Percentiles rank a stretch among this genome's conserved stretches.
These are phyloP conservation scores for Stylonectria norvegica DNA, from an alignment of 2,329 filamentous ascomycete species.

Conservation along the genomic window DNA sequence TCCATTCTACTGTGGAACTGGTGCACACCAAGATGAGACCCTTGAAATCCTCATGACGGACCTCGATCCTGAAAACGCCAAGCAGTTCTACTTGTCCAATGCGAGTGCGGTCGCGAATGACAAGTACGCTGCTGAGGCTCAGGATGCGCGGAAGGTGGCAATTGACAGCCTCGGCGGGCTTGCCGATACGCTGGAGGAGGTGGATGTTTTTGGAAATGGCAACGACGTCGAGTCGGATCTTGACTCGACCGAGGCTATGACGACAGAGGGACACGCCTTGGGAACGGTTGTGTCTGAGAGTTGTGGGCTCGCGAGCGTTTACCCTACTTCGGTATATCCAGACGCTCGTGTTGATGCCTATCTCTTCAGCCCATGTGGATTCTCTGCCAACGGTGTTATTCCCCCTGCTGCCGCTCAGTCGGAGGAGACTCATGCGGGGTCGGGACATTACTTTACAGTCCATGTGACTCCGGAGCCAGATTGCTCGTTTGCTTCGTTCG, in stretches of 20 bases:
- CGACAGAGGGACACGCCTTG: constrained; percentile 89
- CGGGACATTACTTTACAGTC: constrained; percentile 92
- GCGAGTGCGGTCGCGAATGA: constrained; percentile 88
- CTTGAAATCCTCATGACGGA: constrained; percentile 72
- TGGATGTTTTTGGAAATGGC: constrained; percentile 79
- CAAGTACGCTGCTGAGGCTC: constrained; percentile 66
- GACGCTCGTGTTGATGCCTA: constrained; percentile 94
- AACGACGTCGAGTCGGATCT: constrained; percentile 47
- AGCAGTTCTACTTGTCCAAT: constrained; percentile 65
- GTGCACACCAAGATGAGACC: constrained; percentile 67
- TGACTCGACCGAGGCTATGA: constrained; percentile 67
- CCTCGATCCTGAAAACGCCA: constrained; percentile 64
- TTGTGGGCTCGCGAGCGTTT: constrained; percentile 86
- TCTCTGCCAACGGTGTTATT: constrained; percentile 93
- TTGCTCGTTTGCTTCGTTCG: constrained; percentile 96
- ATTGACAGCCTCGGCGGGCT: constrained; percentile 59
- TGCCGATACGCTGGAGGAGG: constrained; percentile 53
- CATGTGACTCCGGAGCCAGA: constrained; percentile 96
- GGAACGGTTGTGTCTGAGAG: constrained; percentile 88
- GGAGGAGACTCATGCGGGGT: constrained; percentile 43
- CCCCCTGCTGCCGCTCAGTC: constrained; percentile 56
- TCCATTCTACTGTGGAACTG: constrained; percentile 38
- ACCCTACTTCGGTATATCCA: constrained; percentile 80
- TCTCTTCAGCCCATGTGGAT: constrained; percentile 93
- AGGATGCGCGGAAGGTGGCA: constrained; percentile 59